These are phyloP conservation scores for Alternaria ventricosa DNA, from an alignment of 2,329 filamentous ascomycete species.

Conservation along the genomic window DNA sequence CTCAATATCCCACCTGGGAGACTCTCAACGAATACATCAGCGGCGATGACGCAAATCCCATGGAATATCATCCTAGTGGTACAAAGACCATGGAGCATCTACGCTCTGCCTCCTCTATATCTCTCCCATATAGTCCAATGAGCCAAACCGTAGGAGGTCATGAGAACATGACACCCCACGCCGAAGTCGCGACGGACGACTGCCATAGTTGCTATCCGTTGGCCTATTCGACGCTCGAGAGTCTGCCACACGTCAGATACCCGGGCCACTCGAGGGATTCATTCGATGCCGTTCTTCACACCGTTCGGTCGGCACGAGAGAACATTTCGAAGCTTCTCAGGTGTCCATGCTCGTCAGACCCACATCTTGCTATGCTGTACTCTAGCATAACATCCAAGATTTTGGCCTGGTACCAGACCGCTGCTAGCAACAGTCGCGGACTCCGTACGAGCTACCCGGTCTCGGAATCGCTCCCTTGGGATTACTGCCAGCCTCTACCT, in stretches of 20 bases:
- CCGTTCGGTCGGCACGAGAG: conserved; percentile 20
- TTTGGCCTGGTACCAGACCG: conserved; percentile 42
- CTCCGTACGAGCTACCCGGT: conserved; percentile 14
- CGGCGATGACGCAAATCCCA: conserved; percentile 28
- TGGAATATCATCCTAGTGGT: conserved; percentile 29
- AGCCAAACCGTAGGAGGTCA: conserved; percentile 12
- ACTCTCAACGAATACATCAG: conserved; percentile 36
- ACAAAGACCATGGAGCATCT: background rate
- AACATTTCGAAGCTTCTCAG: conserved; percentile 37
- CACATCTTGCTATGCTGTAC: conserved; percentile 46
- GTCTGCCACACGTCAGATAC: conserved; percentile 31
- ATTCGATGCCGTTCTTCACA: conserved; percentile 28
- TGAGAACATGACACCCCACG: conserved; percentile 15
- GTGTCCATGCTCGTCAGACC: conserved; percentile 41
- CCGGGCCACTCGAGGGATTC: conserved; percentile 26
- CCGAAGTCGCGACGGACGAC: conserved; percentile 26
- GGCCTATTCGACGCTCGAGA: conserved; percentile 41
- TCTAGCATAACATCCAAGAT: conserved; percentile 44
- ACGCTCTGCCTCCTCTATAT: conserved; percentile 8
- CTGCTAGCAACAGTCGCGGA: conserved; percentile 30
- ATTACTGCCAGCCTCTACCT: background rate
- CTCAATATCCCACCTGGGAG: conserved; percentile 34
- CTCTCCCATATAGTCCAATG: conserved; percentile 29
- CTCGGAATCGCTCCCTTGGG: conserved; percentile 4
- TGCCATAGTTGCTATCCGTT: conserved; percentile 40